Conservation (phyloP, 306 rosid species). For the Cicer yamashitae region DNA sequence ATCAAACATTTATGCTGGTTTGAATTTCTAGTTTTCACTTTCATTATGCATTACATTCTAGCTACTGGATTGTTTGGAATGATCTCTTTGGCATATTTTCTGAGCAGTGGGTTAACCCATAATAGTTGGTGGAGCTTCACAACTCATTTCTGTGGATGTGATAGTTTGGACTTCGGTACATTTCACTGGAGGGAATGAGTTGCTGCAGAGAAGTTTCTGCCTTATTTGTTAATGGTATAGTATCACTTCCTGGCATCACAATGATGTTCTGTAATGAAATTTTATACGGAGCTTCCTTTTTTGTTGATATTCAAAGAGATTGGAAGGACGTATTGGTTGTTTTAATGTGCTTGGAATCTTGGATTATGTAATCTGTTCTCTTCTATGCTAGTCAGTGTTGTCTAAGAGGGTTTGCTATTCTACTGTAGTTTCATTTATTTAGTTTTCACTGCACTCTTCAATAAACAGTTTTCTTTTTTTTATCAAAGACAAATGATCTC, state of each 20-base stretch:
- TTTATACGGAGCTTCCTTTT: conserved; percentile 25
- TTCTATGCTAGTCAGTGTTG: conserved; percentile 33
- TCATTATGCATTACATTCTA: conserved; percentile 18
- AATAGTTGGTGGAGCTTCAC: conserved; percentile 38
- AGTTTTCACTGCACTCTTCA: conserved; percentile 9
- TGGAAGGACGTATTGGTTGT: conserved; percentile 36
- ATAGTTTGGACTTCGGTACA: conserved; percentile 25
- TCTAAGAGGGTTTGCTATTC: conserved; percentile 12
- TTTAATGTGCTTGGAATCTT: conserved; percentile 38
- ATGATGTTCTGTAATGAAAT: conserved; percentile 26
- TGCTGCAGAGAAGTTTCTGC: conserved; percentile 20
- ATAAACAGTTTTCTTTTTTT: neutral
- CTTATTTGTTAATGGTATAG: conserved; percentile 10
- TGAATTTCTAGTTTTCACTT: conserved; percentile 28
- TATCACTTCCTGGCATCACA: conserved; percentile 17
- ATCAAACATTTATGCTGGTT: conserved; percentile 19
- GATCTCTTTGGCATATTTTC: conserved; percentile 38
- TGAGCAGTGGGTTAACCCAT: conserved; percentile 28
- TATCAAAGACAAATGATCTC: neutral
- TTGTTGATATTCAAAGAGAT: conserved; percentile 31
- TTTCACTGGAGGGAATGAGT: conserved; percentile 29
- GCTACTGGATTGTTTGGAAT: conserved; percentile 33
- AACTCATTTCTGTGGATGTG: conserved; percentile 43
- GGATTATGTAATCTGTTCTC: conserved; percentile 18
- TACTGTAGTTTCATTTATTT: conserved; percentile 34